Conservation (phyloP, 1,284 basidiomycete species). For the Paramarasmius palmivorus region DNA sequence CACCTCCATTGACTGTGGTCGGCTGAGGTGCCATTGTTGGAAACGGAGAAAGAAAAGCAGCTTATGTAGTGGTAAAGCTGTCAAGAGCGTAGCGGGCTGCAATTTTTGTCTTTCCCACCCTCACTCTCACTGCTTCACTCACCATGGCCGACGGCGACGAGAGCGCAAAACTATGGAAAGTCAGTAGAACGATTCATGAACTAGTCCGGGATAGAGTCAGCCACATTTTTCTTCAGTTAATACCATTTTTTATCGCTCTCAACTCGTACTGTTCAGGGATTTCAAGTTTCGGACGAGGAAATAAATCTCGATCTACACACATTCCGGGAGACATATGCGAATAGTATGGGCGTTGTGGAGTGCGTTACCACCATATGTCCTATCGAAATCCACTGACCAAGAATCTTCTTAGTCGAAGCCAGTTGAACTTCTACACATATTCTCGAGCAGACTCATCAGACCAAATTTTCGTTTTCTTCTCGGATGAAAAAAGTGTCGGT, state of each 20-base stretch:
- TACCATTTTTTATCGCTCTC: slow-evolving; percentile 23
- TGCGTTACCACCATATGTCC: slow-evolving; percentile 31
- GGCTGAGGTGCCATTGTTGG: slow-evolving; percentile 38
- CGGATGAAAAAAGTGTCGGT: slow-evolving; percentile 89
- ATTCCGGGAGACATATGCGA: slow-evolving; percentile 72
- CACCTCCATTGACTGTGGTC: slow-evolving; percentile 33
- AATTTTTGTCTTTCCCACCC: too few relatives aligned
- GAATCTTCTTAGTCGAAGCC: slow-evolving; percentile 62
- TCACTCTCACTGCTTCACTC: slow-evolving; percentile 4
- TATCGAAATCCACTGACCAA: slow-evolving; percentile 3
- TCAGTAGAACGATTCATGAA: slow-evolving; percentile 96
- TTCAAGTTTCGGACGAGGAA: slow-evolving; percentile 89
- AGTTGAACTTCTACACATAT: slow-evolving; percentile 87
- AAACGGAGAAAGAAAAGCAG: not conserved
- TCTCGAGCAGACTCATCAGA: slow-evolving; percentile 67
- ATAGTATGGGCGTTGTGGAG: slow-evolving; percentile 66
- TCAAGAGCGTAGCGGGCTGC: too few relatives aligned
- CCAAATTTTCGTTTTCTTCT: slow-evolving; percentile 94
- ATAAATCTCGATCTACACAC: slow-evolving; percentile 80
- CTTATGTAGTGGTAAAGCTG: too few relatives aligned
- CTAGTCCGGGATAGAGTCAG: slow-evolving; percentile 89
- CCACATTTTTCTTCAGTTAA: slow-evolving; percentile 15
- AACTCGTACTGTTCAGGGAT: slow-evolving; percentile 57
- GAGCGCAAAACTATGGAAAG: slow-evolving; percentile 89
- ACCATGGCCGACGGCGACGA: slow-evolving; percentile 72